phyloP scores from a whole-genome alignment of 345 rosid species.

The Trapa incisa region DNA sequence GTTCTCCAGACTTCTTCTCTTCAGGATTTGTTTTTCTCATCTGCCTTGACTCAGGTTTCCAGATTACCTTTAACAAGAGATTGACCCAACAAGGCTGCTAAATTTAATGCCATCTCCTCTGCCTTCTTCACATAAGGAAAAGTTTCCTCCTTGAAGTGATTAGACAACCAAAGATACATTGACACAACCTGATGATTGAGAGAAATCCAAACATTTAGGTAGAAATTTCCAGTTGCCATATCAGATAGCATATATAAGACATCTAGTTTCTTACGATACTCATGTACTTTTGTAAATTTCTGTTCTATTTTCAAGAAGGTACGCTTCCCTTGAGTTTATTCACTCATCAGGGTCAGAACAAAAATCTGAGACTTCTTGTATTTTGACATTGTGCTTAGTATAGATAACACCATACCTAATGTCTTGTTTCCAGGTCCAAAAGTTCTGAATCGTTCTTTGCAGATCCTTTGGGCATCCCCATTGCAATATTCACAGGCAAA shows the following conservation, averaged over 20 bases:
- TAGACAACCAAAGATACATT: constrained; percentile 82
- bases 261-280: neutral
- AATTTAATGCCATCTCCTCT: constrained; percentile 68
- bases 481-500: constrained; percentile 58
- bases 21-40: constrained; percentile 27
- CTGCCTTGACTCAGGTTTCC: constrained; percentile 69
- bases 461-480: constrained; percentile 88
- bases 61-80: constrained; percentile 50
- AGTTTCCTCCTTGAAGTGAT: constrained; percentile 59
- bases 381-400: neutral
- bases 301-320: neutral
- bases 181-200: constrained; percentile 73
- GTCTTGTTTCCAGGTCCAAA: constrained; percentile 73
- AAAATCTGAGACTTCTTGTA: neutral
- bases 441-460: constrained; percentile 74
- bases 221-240: neutral
- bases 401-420: constrained; percentile 21
- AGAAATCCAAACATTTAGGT: constrained; percentile 24
- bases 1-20: constrained; percentile 23
- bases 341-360: neutral
- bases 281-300: neutral
- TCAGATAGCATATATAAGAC: neutral
- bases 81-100: constrained; percentile 73
- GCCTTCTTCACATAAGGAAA: constrained; percentile 67
- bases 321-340: neutral